Conservation (phyloP, 2,329 filamentous ascomycete species). For the Fusarium subglutinans region DNA sequence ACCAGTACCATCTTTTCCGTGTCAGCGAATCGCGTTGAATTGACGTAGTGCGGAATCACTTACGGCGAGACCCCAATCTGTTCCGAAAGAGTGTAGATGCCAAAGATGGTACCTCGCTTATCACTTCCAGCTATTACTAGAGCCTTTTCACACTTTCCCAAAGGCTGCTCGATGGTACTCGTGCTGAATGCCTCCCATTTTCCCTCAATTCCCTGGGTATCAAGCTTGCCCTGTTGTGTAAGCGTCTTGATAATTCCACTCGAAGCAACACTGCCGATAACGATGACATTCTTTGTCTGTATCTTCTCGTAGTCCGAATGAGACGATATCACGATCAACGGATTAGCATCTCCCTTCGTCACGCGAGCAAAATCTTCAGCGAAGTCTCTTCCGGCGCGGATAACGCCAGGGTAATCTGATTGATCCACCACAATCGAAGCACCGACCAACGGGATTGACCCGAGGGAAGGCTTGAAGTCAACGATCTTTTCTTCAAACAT, state of each 20-base stretch:
- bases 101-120: conserved; percentile 23
- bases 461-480: neutral
- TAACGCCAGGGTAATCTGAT: conserved; percentile 12
- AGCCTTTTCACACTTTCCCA: neutral
- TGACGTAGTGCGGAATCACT: fast-evolving
- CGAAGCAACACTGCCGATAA: neutral
- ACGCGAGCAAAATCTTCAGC: conserved; percentile 17
- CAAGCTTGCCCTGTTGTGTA: neutral
- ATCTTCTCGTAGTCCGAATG: neutral
- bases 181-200: conserved; percentile 31
- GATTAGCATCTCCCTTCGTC: neutral
- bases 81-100: conserved; percentile 22
- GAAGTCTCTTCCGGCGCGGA: conserved; percentile 23
- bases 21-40: fast-evolving
- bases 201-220: neutral
- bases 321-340: neutral
- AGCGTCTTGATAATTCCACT: conserved; percentile 2
- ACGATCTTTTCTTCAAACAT: conserved; percentile 28
- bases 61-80: conserved; percentile 32
- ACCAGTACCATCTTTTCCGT: conserved; percentile 29
- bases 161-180: neutral
- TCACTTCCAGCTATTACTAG: conserved; percentile 17
- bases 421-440: conserved; percentile 20
- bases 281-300: neutral
- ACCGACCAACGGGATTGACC: conserved; percentile 5